phyloP scores from a whole-genome alignment of 352 stramenopile genomes.

The Globisporangium yorkense region DNA sequence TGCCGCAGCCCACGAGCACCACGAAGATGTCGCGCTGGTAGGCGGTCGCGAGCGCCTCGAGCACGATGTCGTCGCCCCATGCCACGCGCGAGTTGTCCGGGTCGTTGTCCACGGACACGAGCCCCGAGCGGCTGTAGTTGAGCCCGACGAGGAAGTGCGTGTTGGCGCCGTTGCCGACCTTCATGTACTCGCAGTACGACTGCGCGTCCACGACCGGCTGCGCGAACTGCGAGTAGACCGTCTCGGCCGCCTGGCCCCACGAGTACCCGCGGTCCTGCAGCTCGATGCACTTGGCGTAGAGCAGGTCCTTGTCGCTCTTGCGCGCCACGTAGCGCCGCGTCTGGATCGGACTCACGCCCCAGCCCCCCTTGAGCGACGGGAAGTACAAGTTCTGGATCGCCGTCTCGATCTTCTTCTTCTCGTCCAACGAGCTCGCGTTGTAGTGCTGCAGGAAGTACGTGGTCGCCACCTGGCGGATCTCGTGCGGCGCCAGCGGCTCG shows the following conservation, averaged over 20 bases:
- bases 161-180: conserved; percentile 66
- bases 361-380: conserved; percentile 71
- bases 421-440: conserved; percentile 39
- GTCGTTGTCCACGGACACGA: conserved; percentile 82
- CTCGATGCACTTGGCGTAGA: conserved; percentile 72
- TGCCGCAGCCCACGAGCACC: conserved; percentile 78
- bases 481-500: conserved; percentile 57
- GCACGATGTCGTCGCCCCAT: conserved; percentile 83
- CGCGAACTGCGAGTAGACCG: conserved; percentile 71
- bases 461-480: conserved; percentile 66
- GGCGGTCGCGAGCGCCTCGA: conserved; percentile 78
- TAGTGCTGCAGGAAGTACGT: conserved; percentile 80
- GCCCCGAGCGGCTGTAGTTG: conserved; percentile 69
- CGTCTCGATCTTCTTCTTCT: conserved; percentile 74
- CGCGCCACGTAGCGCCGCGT: conserved; percentile 72
- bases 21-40: conserved; percentile 88
- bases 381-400: conserved; percentile 86
- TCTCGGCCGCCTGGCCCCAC: conserved; percentile 67
- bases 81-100: conserved; percentile 72
- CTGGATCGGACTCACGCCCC: conserved; percentile 80
- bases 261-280: conserved; percentile 78
- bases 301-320: conserved; percentile 59
- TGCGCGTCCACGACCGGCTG: conserved; percentile 63
- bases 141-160: conserved; percentile 73
- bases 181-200: conserved; percentile 86